Conservation (phyloP, 768 basidiomycete species). For the Phlebiopsis flavidoalba region DNA sequence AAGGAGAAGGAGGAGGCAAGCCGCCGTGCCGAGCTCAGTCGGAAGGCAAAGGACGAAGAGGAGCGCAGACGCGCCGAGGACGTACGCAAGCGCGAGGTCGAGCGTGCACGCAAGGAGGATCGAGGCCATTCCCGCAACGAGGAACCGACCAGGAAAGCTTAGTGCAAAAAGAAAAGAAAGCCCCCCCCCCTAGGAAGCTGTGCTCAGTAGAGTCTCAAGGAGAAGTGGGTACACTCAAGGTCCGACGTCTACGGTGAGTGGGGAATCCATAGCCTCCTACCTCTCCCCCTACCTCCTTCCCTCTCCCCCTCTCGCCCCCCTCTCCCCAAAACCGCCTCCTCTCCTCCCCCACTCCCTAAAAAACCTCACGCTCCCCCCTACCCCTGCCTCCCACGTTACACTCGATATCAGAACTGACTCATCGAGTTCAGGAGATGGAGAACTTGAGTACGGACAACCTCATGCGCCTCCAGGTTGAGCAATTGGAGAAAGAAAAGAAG, state of each 20-base stretch:
- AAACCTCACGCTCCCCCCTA: no score
- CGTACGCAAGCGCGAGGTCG: conserved; percentile 55
- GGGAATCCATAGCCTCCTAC: no score
- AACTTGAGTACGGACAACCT: conserved; percentile 81
- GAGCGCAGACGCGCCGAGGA: conserved; percentile 59
- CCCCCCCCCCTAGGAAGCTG: conserved; percentile 88
- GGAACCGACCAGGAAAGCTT: no score
- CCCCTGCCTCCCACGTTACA: no score
- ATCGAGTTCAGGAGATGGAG: conserved; percentile 59
- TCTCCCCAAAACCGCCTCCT: no score
- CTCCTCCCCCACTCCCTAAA: no score
- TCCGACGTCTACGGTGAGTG: conserved; percentile 67
- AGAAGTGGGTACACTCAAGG: conserved; percentile 69
- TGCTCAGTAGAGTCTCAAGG: conserved; percentile 76
- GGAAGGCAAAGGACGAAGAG: conserved; percentile 70
- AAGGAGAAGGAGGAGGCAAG: conserved; percentile 88
- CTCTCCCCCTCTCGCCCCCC: no score
- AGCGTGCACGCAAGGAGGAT: conserved; percentile 66
- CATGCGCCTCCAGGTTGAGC: conserved; percentile 87
- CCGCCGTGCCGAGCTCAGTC: conserved; percentile 61
- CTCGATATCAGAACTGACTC: no score
- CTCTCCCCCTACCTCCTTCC: no score
- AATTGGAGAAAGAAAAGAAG: conserved; percentile 95
- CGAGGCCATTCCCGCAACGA: conserved; percentile 70
- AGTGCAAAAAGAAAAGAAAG: no score